Evolutionary conservation across 495 filamentous ascomycete genomes (phyloP), one percentile per base, ranked within the genome.

Genomic region (Bombardia bombarda): DNA sequence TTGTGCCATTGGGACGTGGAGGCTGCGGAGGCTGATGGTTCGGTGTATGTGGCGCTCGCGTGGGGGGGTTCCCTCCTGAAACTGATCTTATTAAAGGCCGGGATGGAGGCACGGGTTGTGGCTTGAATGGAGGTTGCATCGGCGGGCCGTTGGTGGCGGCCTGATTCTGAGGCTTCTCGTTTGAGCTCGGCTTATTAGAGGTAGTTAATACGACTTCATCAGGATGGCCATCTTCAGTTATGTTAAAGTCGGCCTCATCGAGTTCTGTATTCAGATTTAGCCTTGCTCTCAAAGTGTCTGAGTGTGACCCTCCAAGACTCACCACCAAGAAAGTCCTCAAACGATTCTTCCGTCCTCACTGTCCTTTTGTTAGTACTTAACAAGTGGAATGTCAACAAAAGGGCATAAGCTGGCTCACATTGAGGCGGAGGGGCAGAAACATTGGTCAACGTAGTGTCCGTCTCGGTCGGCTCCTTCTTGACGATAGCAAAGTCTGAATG

Each of bases 311-410:
- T n/a, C n/a, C 35, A 18, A 9, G n/a, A 12, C 74, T 63, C 69
- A 77, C 82, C 85, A 49, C 81, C 85, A 61, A 86, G 82, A 50
- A 89, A 76, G 42, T 82, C 78, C 45, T 81, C 85, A 40, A 69
- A 59, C 0, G 63, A 65, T 17, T 67, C 68, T 12, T 47, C 43
- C n/a, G 30, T 16, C 1, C 24, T 28, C 21, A 51, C 45, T 53
- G 40, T 24, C 14, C 5, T n/a, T 19, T 4, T 3, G 3, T 16
- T 26, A 26, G 20, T 26, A 18, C 37, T 35, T 3, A 19, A 4
- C 13, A 7, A 28, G 13, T 40, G 13, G 17, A n/a, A 13, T 13
- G 13, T n/a, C n/a, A n/a, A n/a, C n/a, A n/a, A n/a, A n/a, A n/a
- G n/a, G n/a, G n/a, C n/a, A n/a, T n/a, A n/a, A 28, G 9, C 19